These are phyloP conservation scores for Grammothele lineata DNA, from an alignment of 768 basidiomycete genomes.

Conservation along the genomic window DNA sequence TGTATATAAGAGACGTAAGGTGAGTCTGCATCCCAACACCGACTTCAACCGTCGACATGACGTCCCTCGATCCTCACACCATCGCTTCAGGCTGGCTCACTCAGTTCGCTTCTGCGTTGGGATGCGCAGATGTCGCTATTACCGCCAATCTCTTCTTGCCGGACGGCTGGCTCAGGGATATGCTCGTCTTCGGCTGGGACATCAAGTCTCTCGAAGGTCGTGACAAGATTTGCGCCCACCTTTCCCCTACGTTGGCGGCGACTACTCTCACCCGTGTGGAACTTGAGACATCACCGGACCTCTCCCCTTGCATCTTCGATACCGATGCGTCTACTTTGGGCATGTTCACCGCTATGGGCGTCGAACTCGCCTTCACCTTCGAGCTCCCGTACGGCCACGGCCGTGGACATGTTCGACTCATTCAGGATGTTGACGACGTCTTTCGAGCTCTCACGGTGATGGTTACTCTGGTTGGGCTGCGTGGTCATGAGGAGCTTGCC, in stretches of 20 bases:
- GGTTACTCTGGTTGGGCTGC: slow-evolving; percentile 29
- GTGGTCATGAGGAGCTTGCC: slow-evolving; percentile 31
- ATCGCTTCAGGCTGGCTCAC: slow-evolving; percentile 28
- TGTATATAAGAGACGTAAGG: too few relatives aligned
- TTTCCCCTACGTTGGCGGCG: too few relatives aligned
- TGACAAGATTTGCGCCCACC: slow-evolving; percentile 30
- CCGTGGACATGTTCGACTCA: slow-evolving; percentile 33
- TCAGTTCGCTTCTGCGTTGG: slow-evolving; percentile 17
- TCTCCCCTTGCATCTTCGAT: too few relatives aligned
- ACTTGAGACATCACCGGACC: too few relatives aligned
- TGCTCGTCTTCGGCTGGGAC: slow-evolving; percentile 42
- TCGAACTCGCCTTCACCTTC: too few relatives aligned
- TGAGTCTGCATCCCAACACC: too few relatives aligned
- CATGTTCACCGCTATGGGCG: too few relatives aligned
- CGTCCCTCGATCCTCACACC: too few relatives aligned
- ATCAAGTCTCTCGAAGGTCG: slow-evolving; percentile 33
- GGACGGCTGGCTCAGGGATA: slow-evolving; percentile 38
- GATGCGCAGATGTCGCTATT: too few relatives aligned
- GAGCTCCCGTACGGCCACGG: slow-evolving; percentile 28
- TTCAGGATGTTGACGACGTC: slow-evolving; percentile 14
- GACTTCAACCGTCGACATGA: too few relatives aligned
- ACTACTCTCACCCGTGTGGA: too few relatives aligned
- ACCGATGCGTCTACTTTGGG: too few relatives aligned
- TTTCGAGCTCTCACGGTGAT: slow-evolving; percentile 37
- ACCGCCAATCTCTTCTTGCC: slow-evolving; percentile 27